phyloP scores from a whole-genome alignment of 495 filamentous ascomycete genomes.

The Oidiodendron maius region DNA sequence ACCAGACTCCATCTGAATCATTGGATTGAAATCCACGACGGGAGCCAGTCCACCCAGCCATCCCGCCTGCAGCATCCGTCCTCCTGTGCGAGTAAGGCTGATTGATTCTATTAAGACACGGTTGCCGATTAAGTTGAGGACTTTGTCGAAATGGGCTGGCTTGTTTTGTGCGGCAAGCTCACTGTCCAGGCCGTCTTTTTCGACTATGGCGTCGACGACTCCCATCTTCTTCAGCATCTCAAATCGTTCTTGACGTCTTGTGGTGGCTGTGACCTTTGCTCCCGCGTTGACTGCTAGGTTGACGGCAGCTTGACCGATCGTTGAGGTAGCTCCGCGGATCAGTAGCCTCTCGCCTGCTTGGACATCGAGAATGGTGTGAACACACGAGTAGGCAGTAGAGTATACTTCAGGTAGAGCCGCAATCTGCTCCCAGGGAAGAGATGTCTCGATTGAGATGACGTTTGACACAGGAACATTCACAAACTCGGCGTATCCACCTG shows the following conservation, averaged over 20 bases:
- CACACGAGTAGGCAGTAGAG: slow-evolving; percentile 37
- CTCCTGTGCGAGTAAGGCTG: slow-evolving; percentile 27
- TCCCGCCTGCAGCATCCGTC: slow-evolving; percentile 34
- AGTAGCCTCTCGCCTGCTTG: slow-evolving; percentile 28
- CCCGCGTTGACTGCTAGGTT: slow-evolving; percentile 37
- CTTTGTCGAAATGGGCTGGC: slow-evolving; percentile 29
- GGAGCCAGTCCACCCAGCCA: slow-evolving; percentile 40
- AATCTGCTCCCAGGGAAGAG: slow-evolving; percentile 32
- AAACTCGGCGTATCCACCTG: slow-evolving; percentile 38
- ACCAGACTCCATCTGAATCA: slow-evolving; percentile 39
- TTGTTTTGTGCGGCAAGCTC: neutral
- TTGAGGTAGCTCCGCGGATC: slow-evolving; percentile 38
- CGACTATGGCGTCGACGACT: slow-evolving; percentile 24
- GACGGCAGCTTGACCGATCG: slow-evolving; percentile 38
- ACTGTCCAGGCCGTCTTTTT: slow-evolving; percentile 12
- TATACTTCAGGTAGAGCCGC: slow-evolving; percentile 40
- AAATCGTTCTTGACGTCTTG: slow-evolving; percentile 25
- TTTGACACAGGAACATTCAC: slow-evolving; percentile 28
- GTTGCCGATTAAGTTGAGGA: slow-evolving; percentile 40
- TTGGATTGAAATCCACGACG: slow-evolving; percentile 37
- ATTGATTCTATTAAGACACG: slow-evolving; percentile 36
- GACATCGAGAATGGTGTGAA: slow-evolving; percentile 33
- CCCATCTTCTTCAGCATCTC: slow-evolving; percentile 27
- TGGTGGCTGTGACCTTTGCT: slow-evolving; percentile 35
- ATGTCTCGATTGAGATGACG: slow-evolving; percentile 29